A percentile compares a stretch with the other conserved stretches of the same genome.
These are phyloP conservation scores for Pseudomonodictys pantanalensis DNA, from an alignment of 495 filamentous ascomycete species.

Conservation along the genomic window DNA sequence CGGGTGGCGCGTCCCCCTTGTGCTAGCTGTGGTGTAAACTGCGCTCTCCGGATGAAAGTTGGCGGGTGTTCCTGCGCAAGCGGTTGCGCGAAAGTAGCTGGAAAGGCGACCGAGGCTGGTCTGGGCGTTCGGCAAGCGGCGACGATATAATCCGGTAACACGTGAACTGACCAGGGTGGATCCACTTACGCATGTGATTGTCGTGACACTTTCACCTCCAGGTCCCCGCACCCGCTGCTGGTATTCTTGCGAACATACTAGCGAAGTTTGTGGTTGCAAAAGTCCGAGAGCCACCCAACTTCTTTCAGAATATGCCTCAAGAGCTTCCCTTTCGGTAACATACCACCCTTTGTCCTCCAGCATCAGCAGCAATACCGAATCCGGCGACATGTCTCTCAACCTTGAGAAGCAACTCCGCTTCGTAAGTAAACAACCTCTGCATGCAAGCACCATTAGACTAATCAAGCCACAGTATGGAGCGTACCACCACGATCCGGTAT, in stretches of 20 bases:
- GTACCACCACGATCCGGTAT: conserved; percentile 82
- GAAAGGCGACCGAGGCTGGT: not conserved
- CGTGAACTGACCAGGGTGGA: not conserved
- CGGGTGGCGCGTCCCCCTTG: too few relatives aligned
- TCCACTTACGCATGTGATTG: not conserved
- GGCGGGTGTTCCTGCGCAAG: not conserved
- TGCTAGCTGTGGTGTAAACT: too few relatives aligned
- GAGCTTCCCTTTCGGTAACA: not conserved
- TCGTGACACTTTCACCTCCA: not conserved
- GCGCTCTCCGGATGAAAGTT: too few relatives aligned
- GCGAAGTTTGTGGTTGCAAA: not conserved
- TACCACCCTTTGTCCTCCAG: conserved; percentile 3
- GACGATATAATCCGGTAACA: not conserved
- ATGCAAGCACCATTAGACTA: conserved; percentile 21
- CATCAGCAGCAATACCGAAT: conserved; percentile 6
- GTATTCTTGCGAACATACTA: too few relatives aligned
- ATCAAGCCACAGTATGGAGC: conserved; percentile 74
- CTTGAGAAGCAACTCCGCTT: conserved; percentile 77
- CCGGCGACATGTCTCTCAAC: conserved; percentile 63
- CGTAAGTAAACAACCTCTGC: conserved; percentile 51
- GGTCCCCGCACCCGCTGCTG: not conserved
- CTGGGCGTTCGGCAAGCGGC: too few relatives aligned
- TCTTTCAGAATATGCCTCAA: conserved; percentile 5
- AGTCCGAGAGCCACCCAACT: not conserved
- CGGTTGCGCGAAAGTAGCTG: not conserved